These are phyloP conservation scores for Taiozyma sp. DNA, from an alignment of 1,139 yeast genomes.

Conservation along the genomic window DNA sequence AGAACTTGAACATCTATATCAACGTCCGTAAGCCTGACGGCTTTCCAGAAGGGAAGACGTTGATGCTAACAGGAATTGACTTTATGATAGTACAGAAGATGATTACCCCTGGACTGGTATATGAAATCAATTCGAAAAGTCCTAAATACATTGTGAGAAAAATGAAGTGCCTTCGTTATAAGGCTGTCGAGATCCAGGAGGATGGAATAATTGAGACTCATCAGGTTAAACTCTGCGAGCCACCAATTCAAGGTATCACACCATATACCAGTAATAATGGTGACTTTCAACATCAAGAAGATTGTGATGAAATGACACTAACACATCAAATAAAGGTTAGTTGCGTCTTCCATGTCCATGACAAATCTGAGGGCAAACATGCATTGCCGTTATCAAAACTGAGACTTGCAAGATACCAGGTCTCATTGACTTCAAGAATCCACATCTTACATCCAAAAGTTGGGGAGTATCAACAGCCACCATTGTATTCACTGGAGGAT, in stretches of 20 bases:
- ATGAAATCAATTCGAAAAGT: neutral
- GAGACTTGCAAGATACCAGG: neutral
- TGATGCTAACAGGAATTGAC: neutral
- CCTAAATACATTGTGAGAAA: neutral
- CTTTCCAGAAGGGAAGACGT: neutral
- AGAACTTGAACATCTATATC: conserved; percentile 6
- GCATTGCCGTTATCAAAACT: neutral
- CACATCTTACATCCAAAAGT: conserved; percentile 4
- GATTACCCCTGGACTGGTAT: neutral
- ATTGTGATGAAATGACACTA: neutral
- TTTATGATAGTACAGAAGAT: neutral
- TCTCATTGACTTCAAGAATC: conserved; percentile 8
- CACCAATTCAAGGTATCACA: neutral
- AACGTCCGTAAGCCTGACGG: neutral
- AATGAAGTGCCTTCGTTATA: neutral
- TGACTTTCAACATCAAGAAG: neutral
- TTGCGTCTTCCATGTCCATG: neutral
- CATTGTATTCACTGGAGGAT: conserved; percentile 5
- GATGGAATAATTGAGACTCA: neutral
- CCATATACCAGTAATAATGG: neutral
- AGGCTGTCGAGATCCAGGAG: neutral
- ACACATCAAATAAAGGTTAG: neutral
- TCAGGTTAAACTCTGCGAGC: neutral
- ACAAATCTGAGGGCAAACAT: neutral
- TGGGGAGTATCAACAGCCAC: conserved; percentile 5